Evolutionary conservation across 345 rosid species (phyloP).

Genomic region (Balakata baccata): DNA sequence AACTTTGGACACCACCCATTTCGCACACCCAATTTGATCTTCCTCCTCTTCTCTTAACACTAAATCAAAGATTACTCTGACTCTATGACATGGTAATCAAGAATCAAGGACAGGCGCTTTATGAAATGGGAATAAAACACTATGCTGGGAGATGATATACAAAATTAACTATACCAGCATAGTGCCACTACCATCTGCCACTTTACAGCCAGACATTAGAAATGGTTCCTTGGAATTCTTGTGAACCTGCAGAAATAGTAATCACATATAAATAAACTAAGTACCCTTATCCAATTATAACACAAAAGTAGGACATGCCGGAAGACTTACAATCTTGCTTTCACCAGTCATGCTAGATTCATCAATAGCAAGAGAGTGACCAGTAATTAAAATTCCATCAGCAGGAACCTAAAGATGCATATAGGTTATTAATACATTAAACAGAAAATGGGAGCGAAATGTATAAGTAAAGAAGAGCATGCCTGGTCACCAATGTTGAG

Average conservation of each 20-base stretch:
- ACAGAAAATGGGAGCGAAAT: neutral
- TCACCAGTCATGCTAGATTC: conserved; percentile 99
- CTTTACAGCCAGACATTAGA: conserved; percentile 98
- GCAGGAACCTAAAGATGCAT: conserved; percentile 73
- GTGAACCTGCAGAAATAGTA: conserved; percentile 52
- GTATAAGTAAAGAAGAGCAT: neutral
- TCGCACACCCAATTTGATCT: neutral
- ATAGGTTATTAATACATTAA: neutral
- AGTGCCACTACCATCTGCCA: conserved; percentile 91
- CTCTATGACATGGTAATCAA: neutral
- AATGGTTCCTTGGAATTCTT: conserved; percentile 80
- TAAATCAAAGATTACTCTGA: neutral
- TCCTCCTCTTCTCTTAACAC: neutral
- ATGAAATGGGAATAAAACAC: neutral
- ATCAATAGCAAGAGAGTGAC: conserved; percentile 92
- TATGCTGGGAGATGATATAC: neutral
- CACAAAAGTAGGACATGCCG: conserved; percentile 7
- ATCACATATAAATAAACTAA: conserved; percentile 23
- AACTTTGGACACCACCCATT: neutral
- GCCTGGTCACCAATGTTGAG: conserved; percentile 98
- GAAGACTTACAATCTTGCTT: conserved; percentile 74
- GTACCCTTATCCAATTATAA: neutral
- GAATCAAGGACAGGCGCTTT: neutral
- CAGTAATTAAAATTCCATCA: conserved; percentile 83
- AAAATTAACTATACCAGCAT: conserved; percentile 67